These are phyloP conservation scores for Schizophyllum amplum DNA, from an alignment of 1,284 basidiomycete genomes.

Conservation along the genomic window DNA sequence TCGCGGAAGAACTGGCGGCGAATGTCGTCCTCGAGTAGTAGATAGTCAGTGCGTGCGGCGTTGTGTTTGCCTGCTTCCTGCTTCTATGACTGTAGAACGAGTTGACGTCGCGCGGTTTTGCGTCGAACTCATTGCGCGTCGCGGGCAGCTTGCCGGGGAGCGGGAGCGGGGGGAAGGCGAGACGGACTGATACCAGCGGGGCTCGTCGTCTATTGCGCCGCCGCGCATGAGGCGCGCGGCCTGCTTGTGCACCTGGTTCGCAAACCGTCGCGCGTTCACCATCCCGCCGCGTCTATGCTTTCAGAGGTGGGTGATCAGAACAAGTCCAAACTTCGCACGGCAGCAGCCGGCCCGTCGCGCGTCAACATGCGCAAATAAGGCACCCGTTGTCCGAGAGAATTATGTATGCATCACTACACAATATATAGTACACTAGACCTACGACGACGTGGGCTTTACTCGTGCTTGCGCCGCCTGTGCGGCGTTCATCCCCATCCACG, in stretches of 20 bases:
- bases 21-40: conserved; percentile 82
- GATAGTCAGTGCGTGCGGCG: conserved; percentile 49
- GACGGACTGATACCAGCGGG: conserved; percentile 85
- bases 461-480: conserved; percentile 74
- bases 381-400: too few relatives aligned
- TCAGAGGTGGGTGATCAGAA: too few relatives aligned
- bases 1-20: conserved; percentile 91
- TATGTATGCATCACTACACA: too few relatives aligned
- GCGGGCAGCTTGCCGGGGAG: conserved; percentile 71
- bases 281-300: too few relatives aligned
- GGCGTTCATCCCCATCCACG: conserved; percentile 87
- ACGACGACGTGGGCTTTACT: conserved; percentile 33
- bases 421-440: not conserved
- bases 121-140: conserved; percentile 45
- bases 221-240: conserved; percentile 78
- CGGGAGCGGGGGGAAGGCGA: conserved; percentile 81
- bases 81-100: not conserved
- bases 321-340: too few relatives aligned
- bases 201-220: conserved; percentile 60
- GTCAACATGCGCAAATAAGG: too few relatives aligned
- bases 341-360: conserved; percentile 2
- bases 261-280: conserved; percentile 59
- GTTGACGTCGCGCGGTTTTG: conserved; percentile 14
- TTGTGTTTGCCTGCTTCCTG: conserved; percentile 19
- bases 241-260: conserved; percentile 84